These are phyloP conservation scores for Fusarium guadeloupense DNA, from an alignment of 2,329 filamentous ascomycete genomes.

Conservation along the genomic window DNA sequence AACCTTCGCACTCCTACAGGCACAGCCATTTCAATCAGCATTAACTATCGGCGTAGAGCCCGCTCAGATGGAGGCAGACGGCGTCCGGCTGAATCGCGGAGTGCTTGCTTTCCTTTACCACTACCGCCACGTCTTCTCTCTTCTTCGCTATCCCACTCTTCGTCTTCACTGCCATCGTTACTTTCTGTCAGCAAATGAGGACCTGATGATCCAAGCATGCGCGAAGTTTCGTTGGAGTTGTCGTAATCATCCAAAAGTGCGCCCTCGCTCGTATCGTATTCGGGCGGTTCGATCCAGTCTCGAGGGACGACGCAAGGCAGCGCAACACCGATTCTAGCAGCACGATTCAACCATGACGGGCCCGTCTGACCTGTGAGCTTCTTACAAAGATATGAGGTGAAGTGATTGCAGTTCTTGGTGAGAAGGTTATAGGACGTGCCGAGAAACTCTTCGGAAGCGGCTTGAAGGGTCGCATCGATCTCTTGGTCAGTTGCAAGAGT, in stretches of 20 bases:
- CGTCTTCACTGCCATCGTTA: constrained; percentile 41
- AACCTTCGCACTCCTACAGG: constrained; percentile 19
- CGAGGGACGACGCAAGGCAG: constrained; percentile 83
- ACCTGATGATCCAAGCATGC: constrained; percentile 62
- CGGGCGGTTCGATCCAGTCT: constrained; percentile 84
- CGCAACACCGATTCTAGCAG: constrained; percentile 82
- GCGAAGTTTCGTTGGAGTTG: constrained; percentile 61
- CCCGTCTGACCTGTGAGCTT: constrained; percentile 75
- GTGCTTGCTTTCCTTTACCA: constrained; percentile 56
- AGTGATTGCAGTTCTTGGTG: constrained; percentile 89
- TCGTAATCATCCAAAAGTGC: constrained; percentile 70
- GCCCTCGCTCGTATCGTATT: constrained; percentile 77
- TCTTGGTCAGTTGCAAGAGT: constrained; percentile 74
- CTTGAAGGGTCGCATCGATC: constrained; percentile 74
- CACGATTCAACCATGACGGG: constrained; percentile 81
- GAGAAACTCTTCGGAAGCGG: constrained; percentile 75
- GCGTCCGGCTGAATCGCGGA: constrained; percentile 62
- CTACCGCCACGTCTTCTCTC: constrained; percentile 52
- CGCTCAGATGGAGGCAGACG: constrained; percentile 62
- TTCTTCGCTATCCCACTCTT: constrained; percentile 58
- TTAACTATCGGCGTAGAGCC: constrained; percentile 53
- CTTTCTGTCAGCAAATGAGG: constrained; percentile 46
- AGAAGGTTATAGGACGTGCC: constrained; percentile 83
- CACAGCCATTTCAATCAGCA: constrained; percentile 60
- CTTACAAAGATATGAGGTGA: constrained; percentile 79